phyloP scores from a whole-genome alignment of 2,329 filamentous ascomycete genomes.

The Zymoseptoria brevis region DNA sequence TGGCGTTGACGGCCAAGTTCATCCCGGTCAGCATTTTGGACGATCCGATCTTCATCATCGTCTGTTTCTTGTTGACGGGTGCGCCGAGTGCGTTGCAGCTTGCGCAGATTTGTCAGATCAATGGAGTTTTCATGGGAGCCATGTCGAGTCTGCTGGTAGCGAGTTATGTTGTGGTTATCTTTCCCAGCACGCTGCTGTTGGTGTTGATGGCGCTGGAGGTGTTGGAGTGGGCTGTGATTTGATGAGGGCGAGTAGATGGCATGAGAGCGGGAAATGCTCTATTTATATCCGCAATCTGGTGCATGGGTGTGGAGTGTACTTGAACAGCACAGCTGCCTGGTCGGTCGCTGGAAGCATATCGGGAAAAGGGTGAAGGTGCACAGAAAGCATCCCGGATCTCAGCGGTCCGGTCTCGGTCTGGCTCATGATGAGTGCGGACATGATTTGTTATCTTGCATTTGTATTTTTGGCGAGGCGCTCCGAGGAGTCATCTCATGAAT shows the following conservation, averaged over 20 bases:
- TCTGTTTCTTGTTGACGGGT: conserved; percentile 91
- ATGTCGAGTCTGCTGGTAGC: conserved; percentile 93
- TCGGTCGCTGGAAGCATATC: neutral
- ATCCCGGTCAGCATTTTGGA: conserved; percentile 89
- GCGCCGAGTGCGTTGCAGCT: conserved; percentile 89
- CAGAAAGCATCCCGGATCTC: neutral
- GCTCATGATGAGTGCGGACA: neutral
- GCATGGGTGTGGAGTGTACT: neutral
- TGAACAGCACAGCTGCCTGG: neutral
- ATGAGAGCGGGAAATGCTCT: neutral
- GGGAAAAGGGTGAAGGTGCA: neutral
- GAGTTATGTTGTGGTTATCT: conserved; percentile 91
- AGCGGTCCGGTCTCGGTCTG: neutral
- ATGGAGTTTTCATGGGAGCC: conserved; percentile 87
- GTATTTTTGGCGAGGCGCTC: neutral
- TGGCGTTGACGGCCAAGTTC: conserved; percentile 82
- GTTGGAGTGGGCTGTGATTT: conserved; percentile 66
- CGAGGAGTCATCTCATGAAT: neutral
- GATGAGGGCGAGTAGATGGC: neutral
- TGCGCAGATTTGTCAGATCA: conserved; percentile 97
- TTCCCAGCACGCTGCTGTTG: conserved; percentile 82
- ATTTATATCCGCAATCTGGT: neutral
- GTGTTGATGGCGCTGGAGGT: conserved; percentile 90
- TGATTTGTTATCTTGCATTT: neutral
- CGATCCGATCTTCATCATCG: conserved; percentile 95